phyloP scores from a whole-genome alignment of 2,329 filamentous ascomycete species.

The Cercospora nicotianae region DNA sequence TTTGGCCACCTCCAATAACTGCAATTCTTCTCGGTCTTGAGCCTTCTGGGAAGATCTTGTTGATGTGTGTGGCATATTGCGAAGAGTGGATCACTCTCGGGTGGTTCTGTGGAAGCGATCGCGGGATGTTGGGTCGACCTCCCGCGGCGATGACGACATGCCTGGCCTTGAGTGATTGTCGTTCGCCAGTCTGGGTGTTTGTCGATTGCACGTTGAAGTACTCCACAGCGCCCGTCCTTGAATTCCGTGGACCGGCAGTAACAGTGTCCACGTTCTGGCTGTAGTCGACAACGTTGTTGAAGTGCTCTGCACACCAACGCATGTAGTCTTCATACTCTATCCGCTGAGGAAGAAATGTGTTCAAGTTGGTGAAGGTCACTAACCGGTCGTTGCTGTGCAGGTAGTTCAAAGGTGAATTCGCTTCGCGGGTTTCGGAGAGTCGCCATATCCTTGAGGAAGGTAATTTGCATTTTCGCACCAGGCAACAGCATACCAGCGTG shows the following conservation, averaged over 20 bases:
- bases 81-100: slow-evolving; percentile 84
- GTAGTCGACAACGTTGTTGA: slow-evolving; percentile 72
- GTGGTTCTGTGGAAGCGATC: slow-evolving; percentile 66
- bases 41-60: slow-evolving; percentile 58
- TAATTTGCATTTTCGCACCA: slow-evolving; percentile 95
- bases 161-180: slow-evolving; percentile 57
- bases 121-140: slow-evolving; percentile 69
- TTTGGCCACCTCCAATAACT: slow-evolving; percentile 86
- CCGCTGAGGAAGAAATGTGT: slow-evolving; percentile 82
- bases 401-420: slow-evolving; percentile 94
- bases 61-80: slow-evolving; percentile 69
- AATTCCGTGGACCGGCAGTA: slow-evolving; percentile 54
- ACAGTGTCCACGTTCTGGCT: slow-evolving; percentile 74
- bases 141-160: slow-evolving; percentile 72
- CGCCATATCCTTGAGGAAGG: slow-evolving; percentile 93
- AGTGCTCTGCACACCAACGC: slow-evolving; percentile 83
- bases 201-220: slow-evolving; percentile 68
- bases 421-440: slow-evolving; percentile 84
- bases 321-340: slow-evolving; percentile 95
- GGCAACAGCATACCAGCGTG: slow-evolving; percentile 94
- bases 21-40: slow-evolving; percentile 69
- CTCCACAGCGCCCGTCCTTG: slow-evolving; percentile 55
- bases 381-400: slow-evolving; percentile 78
- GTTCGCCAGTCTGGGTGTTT: slow-evolving; percentile 58
- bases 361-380: slow-evolving; percentile 85